A percentile compares a stretch with the other conserved stretches of the same genome.
Evolutionary conservation across 2,329 filamentous ascomycete species (phyloP).

Genomic region (Arthrobotrys entomopaga): DNA sequence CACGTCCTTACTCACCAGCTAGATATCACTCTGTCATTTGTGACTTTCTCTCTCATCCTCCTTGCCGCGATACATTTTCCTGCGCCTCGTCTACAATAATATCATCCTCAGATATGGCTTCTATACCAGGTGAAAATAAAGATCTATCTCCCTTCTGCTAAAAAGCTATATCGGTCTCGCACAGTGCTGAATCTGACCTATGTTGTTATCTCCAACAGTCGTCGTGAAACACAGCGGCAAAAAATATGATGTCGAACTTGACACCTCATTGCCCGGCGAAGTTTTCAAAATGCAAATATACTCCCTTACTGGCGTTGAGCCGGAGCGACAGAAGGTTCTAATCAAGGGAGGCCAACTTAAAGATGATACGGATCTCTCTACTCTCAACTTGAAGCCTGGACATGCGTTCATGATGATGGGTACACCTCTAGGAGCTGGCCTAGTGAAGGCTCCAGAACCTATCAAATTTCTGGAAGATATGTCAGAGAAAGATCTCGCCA

Average conservation of each 20-base stretch:
- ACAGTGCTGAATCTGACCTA: not conserved
- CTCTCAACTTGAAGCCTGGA: conserved; percentile 83
- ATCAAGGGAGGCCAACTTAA: conserved; percentile 95
- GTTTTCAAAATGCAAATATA: conserved; percentile 96
- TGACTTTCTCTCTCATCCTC: too few species aligned
- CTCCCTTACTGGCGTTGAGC: conserved; percentile 94
- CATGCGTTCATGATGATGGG: conserved; percentile 97
- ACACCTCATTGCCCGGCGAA: conserved; percentile 83
- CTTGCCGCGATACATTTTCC: too few species aligned
- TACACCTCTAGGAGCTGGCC: conserved; percentile 75
- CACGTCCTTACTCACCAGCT: not conserved
- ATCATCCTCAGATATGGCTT: conserved; percentile 23
- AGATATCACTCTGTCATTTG: too few species aligned
- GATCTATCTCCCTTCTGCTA: not conserved
- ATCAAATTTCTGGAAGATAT: conserved; percentile 96
- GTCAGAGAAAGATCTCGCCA: conserved; percentile 90
- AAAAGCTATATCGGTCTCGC: not conserved
- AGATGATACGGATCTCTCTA: conserved; percentile 87
- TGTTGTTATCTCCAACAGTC: conserved; percentile 69
- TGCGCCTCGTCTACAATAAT: too few species aligned
- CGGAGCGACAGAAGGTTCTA: conserved; percentile 93
- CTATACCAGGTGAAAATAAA: conserved; percentile 39
- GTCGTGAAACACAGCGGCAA: conserved; percentile 95
- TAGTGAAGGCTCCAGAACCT: conserved; percentile 77
- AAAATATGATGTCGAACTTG: conserved; percentile 92